Percentiles rank a stretch among this genome's conserved stretches.
phyloP scores from a whole-genome alignment of 768 basidiomycete genomes.

The Ramaria sp. region DNA sequence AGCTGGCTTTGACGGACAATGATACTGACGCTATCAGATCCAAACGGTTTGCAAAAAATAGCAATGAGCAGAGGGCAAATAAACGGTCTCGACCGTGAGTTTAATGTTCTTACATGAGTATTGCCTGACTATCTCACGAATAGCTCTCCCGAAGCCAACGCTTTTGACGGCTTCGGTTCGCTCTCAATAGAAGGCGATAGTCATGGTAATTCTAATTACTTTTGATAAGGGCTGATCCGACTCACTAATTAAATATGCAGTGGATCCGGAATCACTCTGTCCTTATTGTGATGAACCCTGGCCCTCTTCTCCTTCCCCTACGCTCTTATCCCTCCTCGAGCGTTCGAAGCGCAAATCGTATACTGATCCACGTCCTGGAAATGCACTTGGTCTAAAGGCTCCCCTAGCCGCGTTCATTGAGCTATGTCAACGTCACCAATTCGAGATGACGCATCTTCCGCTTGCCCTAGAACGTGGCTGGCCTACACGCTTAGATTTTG shows the following conservation, averaged over 20 bases:
- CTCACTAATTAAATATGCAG: slow-evolving; percentile 7
- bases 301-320: slow-evolving; percentile 50
- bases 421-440: slow-evolving; percentile 69
- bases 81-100: neutral
- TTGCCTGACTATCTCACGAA: neutral
- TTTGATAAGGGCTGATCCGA: neutral
- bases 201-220: neutral
- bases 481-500: slow-evolving; percentile 67
- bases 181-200: neutral
- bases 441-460: slow-evolving; percentile 64
- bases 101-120: neutral
- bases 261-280: slow-evolving; percentile 61
- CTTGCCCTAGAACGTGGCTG: slow-evolving; percentile 61
- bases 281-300: slow-evolving; percentile 72
- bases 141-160: neutral
- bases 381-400: slow-evolving; percentile 52
- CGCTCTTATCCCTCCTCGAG: slow-evolving; percentile 42
- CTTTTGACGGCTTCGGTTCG: neutral
- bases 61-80: neutral
- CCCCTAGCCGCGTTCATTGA: slow-evolving; percentile 43
- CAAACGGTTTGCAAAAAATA: neutral
- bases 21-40: neutral
- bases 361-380: slow-evolving; percentile 54
- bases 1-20: neutral
- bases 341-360: slow-evolving; percentile 41